A percentile compares a stretch with the other conserved stretches of the same genome.
phyloP scores from a whole-genome alignment of 768 basidiomycete species.

The Hydnum rufescens region DNA sequence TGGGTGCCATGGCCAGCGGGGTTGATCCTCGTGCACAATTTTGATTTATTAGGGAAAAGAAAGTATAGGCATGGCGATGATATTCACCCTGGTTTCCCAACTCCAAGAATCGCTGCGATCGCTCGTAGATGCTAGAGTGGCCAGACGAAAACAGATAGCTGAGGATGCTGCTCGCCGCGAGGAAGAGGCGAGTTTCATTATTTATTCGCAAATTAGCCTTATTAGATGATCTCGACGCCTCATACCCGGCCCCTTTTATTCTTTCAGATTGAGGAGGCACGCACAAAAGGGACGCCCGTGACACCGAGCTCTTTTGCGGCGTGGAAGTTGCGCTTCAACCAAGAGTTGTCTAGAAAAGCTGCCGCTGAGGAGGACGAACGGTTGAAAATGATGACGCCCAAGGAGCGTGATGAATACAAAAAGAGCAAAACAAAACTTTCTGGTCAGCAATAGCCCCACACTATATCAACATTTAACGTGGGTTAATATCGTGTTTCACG shows the following conservation, averaged over 20 bases:
- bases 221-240: background rate
- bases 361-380: slow-evolving; percentile 59
- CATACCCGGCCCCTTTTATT: background rate
- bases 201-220: too few relatives aligned
- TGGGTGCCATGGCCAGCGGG: too few relatives aligned
- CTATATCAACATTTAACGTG: slow-evolving; percentile 5
- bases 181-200: slow-evolving; percentile 59
- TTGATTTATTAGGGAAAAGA: slow-evolving; percentile 41
- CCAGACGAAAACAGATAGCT: slow-evolving; percentile 37
- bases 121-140: slow-evolving; percentile 40
- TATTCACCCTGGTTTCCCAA: slow-evolving; percentile 78
- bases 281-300: slow-evolving; percentile 82
- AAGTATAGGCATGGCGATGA: slow-evolving; percentile 92
- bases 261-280: slow-evolving; percentile 62
- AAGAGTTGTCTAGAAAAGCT: slow-evolving; percentile 37
- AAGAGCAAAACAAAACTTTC: slow-evolving; percentile 37
- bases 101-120: slow-evolving; percentile 55
- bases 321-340: slow-evolving; percentile 69
- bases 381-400: slow-evolving; percentile 46
- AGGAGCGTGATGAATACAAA: slow-evolving; percentile 74
- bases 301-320: slow-evolving; percentile 58
- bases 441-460: slow-evolving; percentile 30
- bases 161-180: slow-evolving; percentile 51
- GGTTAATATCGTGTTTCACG: background rate
- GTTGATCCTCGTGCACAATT: slow-evolving; percentile 1